Base-by-base conservation (phyloP, 129 eudicot species). In the Pulicaria dysenterica region DNA sequence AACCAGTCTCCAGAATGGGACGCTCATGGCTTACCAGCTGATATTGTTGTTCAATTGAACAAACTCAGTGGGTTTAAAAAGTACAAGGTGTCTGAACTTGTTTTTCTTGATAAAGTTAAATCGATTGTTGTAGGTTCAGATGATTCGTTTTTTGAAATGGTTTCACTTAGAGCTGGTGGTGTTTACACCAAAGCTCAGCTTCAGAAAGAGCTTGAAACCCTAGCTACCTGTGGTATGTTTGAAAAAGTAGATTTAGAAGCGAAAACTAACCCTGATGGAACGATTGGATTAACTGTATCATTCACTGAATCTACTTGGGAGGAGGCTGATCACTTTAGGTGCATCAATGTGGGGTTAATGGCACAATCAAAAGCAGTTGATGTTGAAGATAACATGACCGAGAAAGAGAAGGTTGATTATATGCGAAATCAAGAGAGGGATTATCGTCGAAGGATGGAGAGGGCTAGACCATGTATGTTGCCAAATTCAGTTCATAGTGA, bases 341-440 rank as follows among this genome's bases (percentile, higher is more conserved):
- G 95, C 37, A 94, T 90, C 42, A 90, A 88, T 70, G 98, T 94
- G 9, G 96, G 96, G 9, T 72, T 90, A 64, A 82, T 94, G 95
- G 80, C 80, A 11, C 95, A 88, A 54, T 80, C 98, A 5, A 88
- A 88, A 83, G 85, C 85, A 1, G 80, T 87, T 2, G 90, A 85
- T 46, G 83, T 85, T 64, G 89, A 84, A 12, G 77, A 85, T 0
- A 87, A 86, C 57, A 90, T 90, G 98, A 94, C 96, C 13, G 95
- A 94, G 60, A 88, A 75, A 73, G 98, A 94, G 79, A 77, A 54
- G 58, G 5, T 80, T 24, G 96, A 87, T 74, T 85, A 77, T 64
- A 78, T 73, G 74, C 73, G 70, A 38, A 82, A 73, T 24, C 90
- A 83, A 64, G 93, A 90, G 86, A 72, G 64, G 77, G 95, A 94